phyloP scores from a whole-genome alignment of 139 green algal species.

The Marvania coccoides region DNA sequence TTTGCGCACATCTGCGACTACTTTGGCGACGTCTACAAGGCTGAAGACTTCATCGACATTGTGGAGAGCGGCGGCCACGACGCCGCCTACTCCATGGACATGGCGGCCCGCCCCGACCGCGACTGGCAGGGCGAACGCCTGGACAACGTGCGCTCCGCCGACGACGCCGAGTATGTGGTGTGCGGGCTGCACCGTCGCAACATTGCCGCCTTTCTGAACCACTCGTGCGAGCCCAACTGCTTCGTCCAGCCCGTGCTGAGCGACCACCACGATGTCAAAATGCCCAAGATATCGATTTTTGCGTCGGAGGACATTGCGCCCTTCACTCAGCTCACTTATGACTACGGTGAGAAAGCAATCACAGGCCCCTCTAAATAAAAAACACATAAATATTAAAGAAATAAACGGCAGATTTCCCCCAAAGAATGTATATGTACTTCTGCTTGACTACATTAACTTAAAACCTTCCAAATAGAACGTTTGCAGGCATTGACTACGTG shows the following conservation, averaged over 20 bases:
- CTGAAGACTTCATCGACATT: conserved; percentile 9
- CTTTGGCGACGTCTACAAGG: conserved; percentile 10
- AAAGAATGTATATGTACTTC: too few relatives aligned
- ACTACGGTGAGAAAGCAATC: conserved; percentile 32
- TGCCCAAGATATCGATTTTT: conserved; percentile 13
- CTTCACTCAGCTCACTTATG: conserved; percentile 31
- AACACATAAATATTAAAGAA: too few relatives aligned
- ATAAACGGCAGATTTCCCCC: too few relatives aligned
- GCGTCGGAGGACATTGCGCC: conserved; percentile 27
- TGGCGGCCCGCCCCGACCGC: conserved; percentile 5
- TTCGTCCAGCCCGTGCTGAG: conserved; percentile 35
- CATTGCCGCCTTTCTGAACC: conserved; percentile 18
- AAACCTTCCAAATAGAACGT: too few relatives aligned
- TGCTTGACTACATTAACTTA: too few relatives aligned
- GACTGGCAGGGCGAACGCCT: conserved; percentile 12
- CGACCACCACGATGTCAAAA: conserved; percentile 22
- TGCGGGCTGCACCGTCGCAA: conserved; percentile 16
- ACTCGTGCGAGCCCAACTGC: conserved; percentile 31
- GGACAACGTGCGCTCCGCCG: background rate
- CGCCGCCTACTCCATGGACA: conserved; percentile 18
- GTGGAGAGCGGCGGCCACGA: conserved; percentile 8
- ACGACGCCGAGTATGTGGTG: background rate
- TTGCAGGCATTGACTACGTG: too few relatives aligned
- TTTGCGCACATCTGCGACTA: conserved; percentile 32
- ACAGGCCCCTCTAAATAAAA: too few relatives aligned